Base-by-base conservation (phyloP, 2,329 filamentous ascomycete species). In the Cytospora leucostoma region DNA sequence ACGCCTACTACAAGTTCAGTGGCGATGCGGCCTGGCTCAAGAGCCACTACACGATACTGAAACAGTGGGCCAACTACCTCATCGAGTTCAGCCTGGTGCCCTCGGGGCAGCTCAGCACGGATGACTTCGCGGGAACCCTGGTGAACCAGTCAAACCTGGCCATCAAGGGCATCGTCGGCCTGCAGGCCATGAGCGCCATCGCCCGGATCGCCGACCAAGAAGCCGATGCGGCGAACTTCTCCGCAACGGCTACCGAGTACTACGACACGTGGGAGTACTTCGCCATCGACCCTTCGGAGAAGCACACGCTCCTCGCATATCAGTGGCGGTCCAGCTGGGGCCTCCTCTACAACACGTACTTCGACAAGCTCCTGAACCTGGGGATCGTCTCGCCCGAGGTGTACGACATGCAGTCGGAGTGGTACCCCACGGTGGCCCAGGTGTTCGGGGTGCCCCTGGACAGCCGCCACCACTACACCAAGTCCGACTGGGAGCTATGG, bases 291-390 rank as follows among this genome's bases (percentile, higher is more conserved):
- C 81, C 87, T 38, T 88, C 91, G 68, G 82, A 83, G 50, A 83
- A 84, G 0, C 88, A 92, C 72, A 88, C 88, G 27, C 91, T 91
- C 72, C 78, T 93, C 19, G 85, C 89, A 2, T 93, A 93, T 74
- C 82, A 90, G 70, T 91, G 88, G 88, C 87, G 88, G 67, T 88
- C 89, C 17, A 91, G 88, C 62, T 92, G 89, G 89, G 91, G 89
- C 4, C 91, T 88, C 0, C 80, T 92, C 33, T 92, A 92, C 76
- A 91, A 89, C 67, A 80, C 91, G 21, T 93, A 87, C 74, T 87
- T 88, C 38, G 89, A 92, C 72, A 68, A 73, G 66, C 71, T 76
- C 47, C 69, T 77, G 3, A 74, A 73, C 59, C 71, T 77, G 62
- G 74, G 74, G 2, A 61, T 74, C 12, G 67, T 73, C 2, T 56